These are phyloP conservation scores for Phaeosphaeriaceae sp. DNA, from an alignment of 2,329 filamentous ascomycete species.

Conservation along the genomic window DNA sequence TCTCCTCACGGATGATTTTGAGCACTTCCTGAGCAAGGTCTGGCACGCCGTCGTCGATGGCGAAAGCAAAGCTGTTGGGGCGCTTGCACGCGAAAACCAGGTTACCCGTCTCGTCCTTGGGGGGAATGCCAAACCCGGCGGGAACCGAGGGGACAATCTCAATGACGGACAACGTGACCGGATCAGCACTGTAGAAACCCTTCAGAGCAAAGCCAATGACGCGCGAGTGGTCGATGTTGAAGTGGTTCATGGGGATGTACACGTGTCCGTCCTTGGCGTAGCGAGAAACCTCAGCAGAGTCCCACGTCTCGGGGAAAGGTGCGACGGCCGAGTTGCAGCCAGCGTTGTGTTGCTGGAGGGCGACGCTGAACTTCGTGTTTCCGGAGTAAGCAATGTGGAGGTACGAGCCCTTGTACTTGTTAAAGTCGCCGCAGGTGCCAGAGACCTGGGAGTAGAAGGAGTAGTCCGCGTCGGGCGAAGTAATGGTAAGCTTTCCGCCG, in stretches of 20 bases:
- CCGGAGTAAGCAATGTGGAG: constrained; percentile 71
- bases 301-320: constrained; percentile 72
- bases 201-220: constrained; percentile 67
- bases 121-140: constrained; percentile 58
- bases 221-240: constrained; percentile 65
- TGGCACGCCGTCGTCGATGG: constrained; percentile 73
- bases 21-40: constrained; percentile 66
- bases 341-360: constrained; percentile 71
- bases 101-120: constrained; percentile 67
- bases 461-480: constrained; percentile 66
- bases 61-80: constrained; percentile 74
- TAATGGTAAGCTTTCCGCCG: constrained; percentile 62
- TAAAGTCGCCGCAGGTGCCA: constrained; percentile 63
- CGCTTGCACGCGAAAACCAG: constrained; percentile 70
- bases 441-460: constrained; percentile 67
- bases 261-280: constrained; percentile 65
- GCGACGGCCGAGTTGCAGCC: constrained; percentile 62
- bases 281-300: constrained; percentile 69
- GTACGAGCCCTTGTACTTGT: constrained; percentile 63
- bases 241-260: constrained; percentile 72
- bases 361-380: constrained; percentile 67
- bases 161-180: constrained; percentile 62
- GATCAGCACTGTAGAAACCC: constrained; percentile 65
- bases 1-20: constrained; percentile 65
- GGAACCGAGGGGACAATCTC: constrained; percentile 68